Conservation (phyloP, 2,329 filamentous ascomycete genomes). For the Colletotrichum endophyticum region DNA sequence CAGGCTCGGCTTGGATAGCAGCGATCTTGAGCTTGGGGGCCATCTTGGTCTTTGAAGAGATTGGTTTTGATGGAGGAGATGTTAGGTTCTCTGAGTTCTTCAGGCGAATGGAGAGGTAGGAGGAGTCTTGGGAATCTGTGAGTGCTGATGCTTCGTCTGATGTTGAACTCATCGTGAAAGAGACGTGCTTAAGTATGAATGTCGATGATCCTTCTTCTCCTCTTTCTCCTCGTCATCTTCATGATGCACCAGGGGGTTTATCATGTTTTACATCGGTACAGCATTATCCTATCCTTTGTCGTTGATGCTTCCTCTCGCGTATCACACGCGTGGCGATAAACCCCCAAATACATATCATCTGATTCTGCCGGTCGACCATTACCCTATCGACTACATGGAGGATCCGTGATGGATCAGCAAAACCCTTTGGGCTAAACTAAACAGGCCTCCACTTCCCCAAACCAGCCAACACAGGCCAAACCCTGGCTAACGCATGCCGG, state of each 20-base stretch:
- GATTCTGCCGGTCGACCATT: not conserved
- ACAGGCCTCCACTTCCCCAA: not conserved
- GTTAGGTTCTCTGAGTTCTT: not conserved
- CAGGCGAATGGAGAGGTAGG: not conserved
- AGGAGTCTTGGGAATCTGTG: not conserved
- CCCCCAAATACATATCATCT: not conserved
- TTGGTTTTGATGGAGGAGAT: not conserved
- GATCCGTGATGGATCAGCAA: not conserved
- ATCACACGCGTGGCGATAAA: not conserved
- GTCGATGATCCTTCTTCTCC: not conserved
- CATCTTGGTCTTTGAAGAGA: not conserved
- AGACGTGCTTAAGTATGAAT: not conserved
- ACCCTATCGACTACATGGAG: not conserved
- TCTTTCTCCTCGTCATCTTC: not conserved
- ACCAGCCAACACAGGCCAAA: not conserved
- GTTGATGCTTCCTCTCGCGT: not conserved
- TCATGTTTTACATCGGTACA: not conserved
- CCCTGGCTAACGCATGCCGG: not conserved
- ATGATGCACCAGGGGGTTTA: not conserved
- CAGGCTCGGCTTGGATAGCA: constrained; percentile 29
- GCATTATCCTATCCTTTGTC: not conserved
- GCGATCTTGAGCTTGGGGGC: constrained; percentile 26
- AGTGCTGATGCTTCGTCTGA: not conserved
- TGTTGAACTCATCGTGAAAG: not conserved
- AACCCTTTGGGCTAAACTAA: not conserved